These are phyloP conservation scores for Dactylellina parvicollis DNA, from an alignment of 2,329 filamentous ascomycete species.

Conservation along the genomic window DNA sequence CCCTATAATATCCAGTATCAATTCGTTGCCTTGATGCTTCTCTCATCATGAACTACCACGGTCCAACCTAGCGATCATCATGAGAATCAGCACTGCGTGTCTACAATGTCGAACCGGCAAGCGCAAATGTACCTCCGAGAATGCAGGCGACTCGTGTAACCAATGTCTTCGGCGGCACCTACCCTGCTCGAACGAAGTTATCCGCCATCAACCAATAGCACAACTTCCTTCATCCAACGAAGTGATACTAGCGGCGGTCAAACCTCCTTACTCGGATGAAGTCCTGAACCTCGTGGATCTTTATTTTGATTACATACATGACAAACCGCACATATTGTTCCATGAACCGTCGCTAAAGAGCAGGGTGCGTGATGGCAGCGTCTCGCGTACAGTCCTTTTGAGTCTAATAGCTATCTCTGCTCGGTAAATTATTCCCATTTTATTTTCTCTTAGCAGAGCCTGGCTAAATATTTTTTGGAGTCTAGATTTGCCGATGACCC, in stretches of 20 bases:
- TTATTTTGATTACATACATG: constrained; percentile 57
- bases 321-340: constrained; percentile 58
- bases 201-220: background rate
- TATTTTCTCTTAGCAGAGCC: background rate
- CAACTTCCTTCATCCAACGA: background rate
- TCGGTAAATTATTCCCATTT: constrained; percentile 44
- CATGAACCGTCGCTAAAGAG: constrained; percentile 56
- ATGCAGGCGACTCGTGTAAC: constrained; percentile 33
- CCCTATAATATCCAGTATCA: too few species aligned
- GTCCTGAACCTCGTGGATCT: constrained; percentile 54
- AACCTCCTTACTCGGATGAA: constrained; percentile 15
- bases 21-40: too few species aligned
- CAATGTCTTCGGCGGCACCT: constrained; percentile 51
- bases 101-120: constrained; percentile 55
- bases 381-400: constrained; percentile 54
- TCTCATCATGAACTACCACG: too few species aligned
- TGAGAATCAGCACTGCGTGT: constrained; percentile 53
- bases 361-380: constrained; percentile 49
- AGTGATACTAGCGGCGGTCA: background rate
- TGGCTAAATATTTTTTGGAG: background rate
- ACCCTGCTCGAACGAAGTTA: constrained; percentile 43
- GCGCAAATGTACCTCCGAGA: constrained; percentile 48
- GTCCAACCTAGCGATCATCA: too few species aligned
- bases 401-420: constrained; percentile 57
- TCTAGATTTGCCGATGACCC: constrained; percentile 55